Evolutionary conservation across 2,329 filamentous ascomycete genomes (phyloP), one percentile per base, ranked within the genome.

Genomic region (Sarocladiaceae sp.): DNA sequence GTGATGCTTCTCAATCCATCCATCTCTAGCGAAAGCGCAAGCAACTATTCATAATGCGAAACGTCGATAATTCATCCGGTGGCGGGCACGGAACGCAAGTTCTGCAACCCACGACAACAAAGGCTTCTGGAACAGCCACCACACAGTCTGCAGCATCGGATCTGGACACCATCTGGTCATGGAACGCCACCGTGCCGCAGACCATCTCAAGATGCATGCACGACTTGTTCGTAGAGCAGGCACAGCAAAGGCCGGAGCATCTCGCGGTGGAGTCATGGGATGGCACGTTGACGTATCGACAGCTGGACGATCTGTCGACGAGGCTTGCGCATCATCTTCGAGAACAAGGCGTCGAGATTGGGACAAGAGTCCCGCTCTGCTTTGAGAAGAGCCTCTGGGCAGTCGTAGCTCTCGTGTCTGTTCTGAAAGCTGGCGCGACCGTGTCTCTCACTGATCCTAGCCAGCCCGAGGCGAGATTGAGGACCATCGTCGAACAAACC

Each of bases 191-290:
- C 1, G 53, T 73, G 2, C 66, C 69, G 1, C 58, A 64, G 0
- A 60, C 61, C 3, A 53, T 73, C 16, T 53, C 63, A 15, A 57
- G 54, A 35, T 71, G 67, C 48, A 70, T 73, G 59, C 72, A 74
- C 48, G 66, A 73, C 33, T 54, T 73, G 45, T 64, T 76, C 45
- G 57, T 60, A 9, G 59, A 66, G 11, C 62, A 63, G 42, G 65
- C 65, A 11, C 50, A 47, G 11, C 47, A 51, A 19, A 58, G 63
- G 3, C 69, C 70, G 1, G 51, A 61, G n/a, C 58, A 61, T 18
- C 50, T 62, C 4, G 72, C 72, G 20, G 62, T 75, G n/a, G 56
- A 68, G 45, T 72, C 72, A 1, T 74, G 70, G 70, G 72, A 75
- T 47, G 71, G 72, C 26, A 53, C 55, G 44, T 62, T 72, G 43